These are phyloP conservation scores for Pistacia vera DNA, from an alignment of 345 rosid genomes.

Conservation along the genomic window DNA sequence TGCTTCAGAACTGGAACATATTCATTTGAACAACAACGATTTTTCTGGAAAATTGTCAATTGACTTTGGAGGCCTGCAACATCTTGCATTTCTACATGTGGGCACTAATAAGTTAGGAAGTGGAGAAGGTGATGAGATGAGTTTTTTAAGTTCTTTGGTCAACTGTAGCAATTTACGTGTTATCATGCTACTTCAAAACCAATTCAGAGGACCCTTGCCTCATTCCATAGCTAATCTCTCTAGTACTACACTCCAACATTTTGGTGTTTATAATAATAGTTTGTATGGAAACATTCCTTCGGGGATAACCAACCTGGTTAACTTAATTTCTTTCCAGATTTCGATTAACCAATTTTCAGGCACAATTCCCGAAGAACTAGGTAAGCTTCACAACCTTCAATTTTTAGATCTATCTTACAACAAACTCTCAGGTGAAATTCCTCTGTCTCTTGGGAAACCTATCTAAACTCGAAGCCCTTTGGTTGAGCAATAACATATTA, in stretches of 20 bases:
- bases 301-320: constrained; percentile 16
- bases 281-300: constrained; percentile 18
- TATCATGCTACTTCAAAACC: background rate
- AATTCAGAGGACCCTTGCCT: constrained; percentile 19
- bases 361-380: constrained; percentile 13
- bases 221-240: constrained; percentile 20
- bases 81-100: constrained; percentile 5
- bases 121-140: constrained; percentile 19
- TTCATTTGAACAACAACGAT: background rate
- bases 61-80: constrained; percentile 16
- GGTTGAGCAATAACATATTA: constrained; percentile 12
- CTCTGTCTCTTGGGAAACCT: constrained; percentile 23
- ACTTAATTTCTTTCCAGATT: background rate
- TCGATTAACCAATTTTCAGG: background rate
- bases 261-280: background rate
- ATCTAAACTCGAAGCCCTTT: background rate
- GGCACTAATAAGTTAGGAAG: constrained; percentile 17
- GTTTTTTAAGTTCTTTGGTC: constrained; percentile 14
- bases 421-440: constrained; percentile 16
- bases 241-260: background rate
- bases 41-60: constrained; percentile 22
- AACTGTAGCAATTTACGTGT: background rate
- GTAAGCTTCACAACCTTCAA: background rate
- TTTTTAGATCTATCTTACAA: background rate
- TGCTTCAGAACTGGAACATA: constrained; percentile 7